phyloP scores from a whole-genome alignment of 2,329 filamentous ascomycete species.

The Leptographium galeiforme region DNA sequence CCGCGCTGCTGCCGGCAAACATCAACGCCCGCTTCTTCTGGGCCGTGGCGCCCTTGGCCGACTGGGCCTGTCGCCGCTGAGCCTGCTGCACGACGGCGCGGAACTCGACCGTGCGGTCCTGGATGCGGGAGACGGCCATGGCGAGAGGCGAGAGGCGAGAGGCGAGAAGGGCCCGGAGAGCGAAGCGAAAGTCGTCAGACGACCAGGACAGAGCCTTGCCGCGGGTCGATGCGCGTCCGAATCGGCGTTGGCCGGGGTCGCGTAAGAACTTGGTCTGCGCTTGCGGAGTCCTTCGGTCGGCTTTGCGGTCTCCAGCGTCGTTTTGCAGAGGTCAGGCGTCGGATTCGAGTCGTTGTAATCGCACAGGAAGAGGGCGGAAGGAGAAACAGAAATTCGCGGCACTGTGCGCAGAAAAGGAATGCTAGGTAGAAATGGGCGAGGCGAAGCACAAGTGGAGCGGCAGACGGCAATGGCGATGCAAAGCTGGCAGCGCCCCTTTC shows the following conservation, averaged over 20 bases:
- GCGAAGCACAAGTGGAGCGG: not conserved
- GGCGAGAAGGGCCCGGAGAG: too few species aligned
- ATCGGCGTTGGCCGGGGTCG: too few species aligned
- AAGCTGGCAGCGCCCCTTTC: conserved; percentile 2
- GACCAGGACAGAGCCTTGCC: too few species aligned
- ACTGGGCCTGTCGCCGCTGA: conserved; percentile 60
- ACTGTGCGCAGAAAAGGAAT: not conserved
- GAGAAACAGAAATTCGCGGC: too few species aligned
- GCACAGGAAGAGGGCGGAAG: too few species aligned
- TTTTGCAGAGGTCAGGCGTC: too few species aligned
- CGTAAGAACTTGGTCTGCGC: too few species aligned
- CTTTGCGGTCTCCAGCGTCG: too few species aligned
- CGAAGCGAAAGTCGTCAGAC: not conserved
- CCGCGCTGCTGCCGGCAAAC: not conserved
- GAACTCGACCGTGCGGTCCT: conserved; percentile 95
- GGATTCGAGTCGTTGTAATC: too few species aligned
- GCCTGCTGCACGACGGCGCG: conserved; percentile 77
- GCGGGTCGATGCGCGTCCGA: too few species aligned
- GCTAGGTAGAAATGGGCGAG: not conserved
- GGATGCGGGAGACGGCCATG: conserved; percentile 65
- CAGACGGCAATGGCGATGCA: not conserved
- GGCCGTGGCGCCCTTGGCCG: conserved; percentile 53
- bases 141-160: not conserved
- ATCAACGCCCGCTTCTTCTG: conserved; percentile 36
- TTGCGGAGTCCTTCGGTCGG: too few species aligned